Conservation (phyloP, 495 filamentous ascomycete species). For the Glutinoglossum americanum region DNA sequence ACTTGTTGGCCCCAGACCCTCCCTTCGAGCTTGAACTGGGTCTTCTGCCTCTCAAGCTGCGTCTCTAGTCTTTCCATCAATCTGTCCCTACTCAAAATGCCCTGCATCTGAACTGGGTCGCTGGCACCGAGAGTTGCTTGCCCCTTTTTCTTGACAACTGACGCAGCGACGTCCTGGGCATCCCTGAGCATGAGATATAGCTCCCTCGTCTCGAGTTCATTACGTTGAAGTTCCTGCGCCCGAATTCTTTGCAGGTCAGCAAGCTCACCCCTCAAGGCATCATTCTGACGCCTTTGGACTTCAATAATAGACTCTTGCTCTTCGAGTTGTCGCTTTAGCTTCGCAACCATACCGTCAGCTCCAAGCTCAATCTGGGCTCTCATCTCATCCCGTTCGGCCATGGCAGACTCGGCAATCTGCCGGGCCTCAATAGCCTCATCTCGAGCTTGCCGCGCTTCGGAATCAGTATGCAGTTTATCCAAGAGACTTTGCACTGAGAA, state of each 20-base stretch:
- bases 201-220: constrained; percentile 88
- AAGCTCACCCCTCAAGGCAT: constrained; percentile 70
- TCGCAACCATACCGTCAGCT: constrained; percentile 81
- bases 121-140: constrained; percentile 16
- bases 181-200: constrained; percentile 96
- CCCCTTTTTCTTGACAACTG: constrained; percentile 6
- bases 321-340: constrained; percentile 78
- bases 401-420: constrained; percentile 82
- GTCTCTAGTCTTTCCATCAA: constrained; percentile 84
- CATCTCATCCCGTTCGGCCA: constrained; percentile 95
- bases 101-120: constrained; percentile 60
- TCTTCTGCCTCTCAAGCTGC: constrained; percentile 92
- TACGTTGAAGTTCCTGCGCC: constrained; percentile 80
- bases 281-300: constrained; percentile 64
- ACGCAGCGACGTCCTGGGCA: constrained; percentile 75
- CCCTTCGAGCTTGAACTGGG: constrained; percentile 91
- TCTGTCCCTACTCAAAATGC: constrained; percentile 77
- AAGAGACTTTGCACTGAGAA: constrained; percentile 91
- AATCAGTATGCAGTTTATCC: constrained; percentile 90
- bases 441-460: constrained; percentile 71
- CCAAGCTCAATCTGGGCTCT: constrained; percentile 77
- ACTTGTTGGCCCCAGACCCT: constrained; percentile 71
- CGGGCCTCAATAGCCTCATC: constrained; percentile 79
- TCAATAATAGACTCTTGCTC: constrained; percentile 83
- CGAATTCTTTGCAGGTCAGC: constrained; percentile 69